Percentiles rank a stretch among this genome's conserved stretches.
Conservation (phyloP, 1,284 basidiomycete species). For the Psilocybe mexicana region DNA sequence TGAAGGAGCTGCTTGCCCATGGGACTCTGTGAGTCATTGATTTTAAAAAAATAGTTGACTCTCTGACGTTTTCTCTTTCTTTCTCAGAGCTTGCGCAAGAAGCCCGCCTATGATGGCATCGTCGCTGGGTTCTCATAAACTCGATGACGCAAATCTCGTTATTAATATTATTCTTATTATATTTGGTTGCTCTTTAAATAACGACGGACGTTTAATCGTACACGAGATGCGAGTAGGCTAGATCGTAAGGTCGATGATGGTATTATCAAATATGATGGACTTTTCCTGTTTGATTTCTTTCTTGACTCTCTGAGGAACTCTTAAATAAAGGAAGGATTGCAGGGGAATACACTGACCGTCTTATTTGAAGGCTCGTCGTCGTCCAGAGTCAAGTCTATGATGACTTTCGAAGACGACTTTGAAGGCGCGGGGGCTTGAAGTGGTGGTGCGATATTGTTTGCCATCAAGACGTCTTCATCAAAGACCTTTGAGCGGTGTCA, state of each 20-base stretch:
- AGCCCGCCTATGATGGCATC: constrained; percentile 45
- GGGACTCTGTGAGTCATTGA: constrained; percentile 40
- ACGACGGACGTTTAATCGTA: too few relatives aligned
- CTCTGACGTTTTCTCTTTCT: background rate
- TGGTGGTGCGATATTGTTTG: constrained; percentile 12
- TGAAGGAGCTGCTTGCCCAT: constrained; percentile 50
- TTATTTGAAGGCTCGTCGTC: background rate
- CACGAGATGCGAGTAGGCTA: background rate
- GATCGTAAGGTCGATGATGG: constrained; percentile 1
- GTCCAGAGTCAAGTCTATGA: constrained; percentile 14
- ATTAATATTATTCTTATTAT: too few relatives aligned
- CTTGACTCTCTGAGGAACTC: background rate
- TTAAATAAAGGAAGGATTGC: background rate
- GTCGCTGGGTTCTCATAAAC: constrained; percentile 30
- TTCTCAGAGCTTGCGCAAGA: constrained; percentile 35
- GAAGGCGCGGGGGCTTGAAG: background rate
- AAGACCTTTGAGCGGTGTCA: background rate
- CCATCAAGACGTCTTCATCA: constrained; percentile 16
- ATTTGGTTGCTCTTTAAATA: too few relatives aligned
- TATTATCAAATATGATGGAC: background rate
- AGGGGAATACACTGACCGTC: background rate
- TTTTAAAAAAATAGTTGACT: background rate
- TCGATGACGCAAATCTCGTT: background rate
- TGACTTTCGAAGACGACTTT: background rate
- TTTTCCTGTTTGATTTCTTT: constrained; percentile 2